Base-by-base conservation (phyloP, 768 basidiomycete genomes). In the Lanmaoa pseudosensibilis region DNA sequence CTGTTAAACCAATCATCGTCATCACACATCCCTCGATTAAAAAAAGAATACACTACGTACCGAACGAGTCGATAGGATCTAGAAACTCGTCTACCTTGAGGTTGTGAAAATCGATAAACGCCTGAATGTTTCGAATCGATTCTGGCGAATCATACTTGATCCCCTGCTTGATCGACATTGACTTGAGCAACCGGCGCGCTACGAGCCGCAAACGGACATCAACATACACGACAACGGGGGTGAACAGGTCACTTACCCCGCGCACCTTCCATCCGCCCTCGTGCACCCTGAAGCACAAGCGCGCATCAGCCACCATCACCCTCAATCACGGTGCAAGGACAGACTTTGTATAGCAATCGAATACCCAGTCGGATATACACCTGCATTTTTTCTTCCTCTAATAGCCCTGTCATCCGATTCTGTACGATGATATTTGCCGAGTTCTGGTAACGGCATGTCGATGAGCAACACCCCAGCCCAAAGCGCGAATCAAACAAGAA, bases 351-450 rank as follows among this genome's bases (percentile, higher is more conserved):
- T 57, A 98, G 70, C 55, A 99, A 67, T 27, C 96, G 79, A 65
- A 99, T 99, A 3, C 96, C 96, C 16, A 99, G 74, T 38, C 95
- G 78, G 0, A 98, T 93, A 68, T 97, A 98, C 13, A 86, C 85
- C 66, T 94, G 88, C 94, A 98, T 99, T 78, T 98, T 98, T 76
- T 98, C 96, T 74, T 99, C 96, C 68, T 94, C 90, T 55, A 98
- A 69, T 69, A 92, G 90, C 0, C 96, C 96, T 0, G 92, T 94
- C 71, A 84, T 73, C 15, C 96, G 81, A 69, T 98, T 94, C 75
- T 98, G 96, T 1, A 99, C 95, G 56, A 98, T 93, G 62, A 99
- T 97, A 68, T 99, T 99, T 25, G 94, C 96, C 50, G 93, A 95
- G 66, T 99, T 97, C 90, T 92, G 44, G 10, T 15, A 39, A 61